phyloP scores from a whole-genome alignment of 306 rosid genomes.

The Herpetospermum pedunculosum region DNA sequence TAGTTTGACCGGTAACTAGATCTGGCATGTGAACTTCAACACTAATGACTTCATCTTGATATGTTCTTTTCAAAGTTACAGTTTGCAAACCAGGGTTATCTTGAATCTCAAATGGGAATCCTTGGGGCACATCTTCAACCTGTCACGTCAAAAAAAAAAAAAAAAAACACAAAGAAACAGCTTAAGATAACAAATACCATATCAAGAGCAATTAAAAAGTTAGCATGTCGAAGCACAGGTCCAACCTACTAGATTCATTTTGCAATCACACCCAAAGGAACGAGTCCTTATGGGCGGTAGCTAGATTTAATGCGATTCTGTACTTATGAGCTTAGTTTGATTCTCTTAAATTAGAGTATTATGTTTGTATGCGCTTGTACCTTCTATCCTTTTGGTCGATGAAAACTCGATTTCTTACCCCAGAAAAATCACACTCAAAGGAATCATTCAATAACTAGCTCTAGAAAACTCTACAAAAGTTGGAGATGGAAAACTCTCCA shows the following conservation, averaged over 20 bases:
- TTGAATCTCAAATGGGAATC: conserved; percentile 60
- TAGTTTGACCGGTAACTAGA: conserved; percentile 53
- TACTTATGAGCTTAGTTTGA: too few relatives aligned
- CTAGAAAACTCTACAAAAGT: not conserved
- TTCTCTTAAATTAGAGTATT: too few relatives aligned
- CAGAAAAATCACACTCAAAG: not conserved
- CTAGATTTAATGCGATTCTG: too few relatives aligned
- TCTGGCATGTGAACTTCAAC: conserved; percentile 91
- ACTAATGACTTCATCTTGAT: conserved; percentile 59
- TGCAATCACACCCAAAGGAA: not conserved
- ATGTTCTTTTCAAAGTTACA: conserved; percentile 52
- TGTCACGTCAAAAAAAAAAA: conserved; percentile 18
- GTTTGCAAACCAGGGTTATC: conserved; percentile 55
- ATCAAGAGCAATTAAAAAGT: not conserved
- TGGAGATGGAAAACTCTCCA: not conserved
- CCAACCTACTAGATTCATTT: not conserved
- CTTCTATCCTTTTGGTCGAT: too few relatives aligned
- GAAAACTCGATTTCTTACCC: too few relatives aligned
- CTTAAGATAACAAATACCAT: too few relatives aligned
- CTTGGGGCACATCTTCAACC: conserved; percentile 49
- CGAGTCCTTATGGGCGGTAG: too few relatives aligned
- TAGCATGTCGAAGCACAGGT: not conserved
- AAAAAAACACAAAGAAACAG: too few relatives aligned
- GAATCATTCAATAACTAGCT: not conserved
- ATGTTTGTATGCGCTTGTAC: too few relatives aligned